These are phyloP conservation scores for Phytopythium helicoides DNA, from an alignment of 352 stramenopile genomes.

Conservation along the genomic window DNA sequence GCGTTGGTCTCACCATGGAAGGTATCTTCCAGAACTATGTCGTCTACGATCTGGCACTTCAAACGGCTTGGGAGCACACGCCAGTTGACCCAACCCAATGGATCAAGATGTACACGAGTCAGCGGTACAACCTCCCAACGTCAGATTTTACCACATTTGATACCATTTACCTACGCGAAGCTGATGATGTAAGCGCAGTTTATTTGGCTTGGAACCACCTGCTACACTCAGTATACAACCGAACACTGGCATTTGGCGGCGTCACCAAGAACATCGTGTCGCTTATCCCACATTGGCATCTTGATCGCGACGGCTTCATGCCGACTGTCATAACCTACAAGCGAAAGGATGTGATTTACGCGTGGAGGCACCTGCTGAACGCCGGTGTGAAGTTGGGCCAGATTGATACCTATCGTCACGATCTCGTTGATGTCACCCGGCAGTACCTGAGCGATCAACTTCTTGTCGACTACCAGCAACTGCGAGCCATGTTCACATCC, in stretches of 20 bases:
- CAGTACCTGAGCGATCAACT: constrained; percentile 72
- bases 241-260: constrained; percentile 54
- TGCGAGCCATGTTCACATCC: constrained; percentile 45
- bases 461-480: constrained; percentile 51
- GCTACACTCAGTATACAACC: constrained; percentile 68
- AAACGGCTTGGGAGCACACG: constrained; percentile 64
- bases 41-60: constrained; percentile 73
- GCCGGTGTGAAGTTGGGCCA: constrained; percentile 33
- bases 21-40: constrained; percentile 88
- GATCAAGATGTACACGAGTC: constrained; percentile 48
- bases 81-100: constrained; percentile 43
- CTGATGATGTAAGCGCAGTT: not conserved
- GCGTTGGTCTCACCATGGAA: constrained; percentile 80
- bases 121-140: constrained; percentile 49
- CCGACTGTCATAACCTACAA: constrained; percentile 74
- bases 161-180: not conserved
- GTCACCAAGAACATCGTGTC: constrained; percentile 75
- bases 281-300: constrained; percentile 65
- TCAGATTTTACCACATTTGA: not conserved
- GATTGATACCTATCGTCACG: constrained; percentile 64
- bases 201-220: constrained; percentile 56
- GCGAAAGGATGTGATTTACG: constrained; percentile 45
- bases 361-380: constrained; percentile 56
- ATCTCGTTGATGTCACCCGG: constrained; percentile 78
- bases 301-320: constrained; percentile 71